Evolutionary conservation across 106 monocot species (phyloP), one percentile per base, ranked within the genome.

Genomic region (Xerophyta viscosa): DNA sequence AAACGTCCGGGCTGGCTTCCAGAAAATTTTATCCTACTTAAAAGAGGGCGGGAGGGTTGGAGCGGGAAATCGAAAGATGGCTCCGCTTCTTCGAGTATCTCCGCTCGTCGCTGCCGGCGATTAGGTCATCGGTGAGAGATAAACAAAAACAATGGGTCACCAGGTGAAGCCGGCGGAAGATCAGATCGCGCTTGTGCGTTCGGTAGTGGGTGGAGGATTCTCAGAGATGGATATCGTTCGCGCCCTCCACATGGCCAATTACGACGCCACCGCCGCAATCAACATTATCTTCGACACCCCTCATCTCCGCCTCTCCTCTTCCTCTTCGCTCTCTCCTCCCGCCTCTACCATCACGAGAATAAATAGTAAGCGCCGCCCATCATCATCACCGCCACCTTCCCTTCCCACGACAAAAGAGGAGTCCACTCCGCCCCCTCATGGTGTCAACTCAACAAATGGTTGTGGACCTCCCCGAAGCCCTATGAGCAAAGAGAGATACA

Each of bases 251-350:
- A 56, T 96, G 75, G 80, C 84, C 70, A 76, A 84, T 72, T 69
- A 96, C 70, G 88, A 96, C 25, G 63, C 81, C 42, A 36, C 88
- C 24, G 81, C 72, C 25, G 88, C 94, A 58, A 88, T 96, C 73
- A 96, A 96, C 64, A 85, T 96, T 72, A 75, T 96, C 54, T 73
- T 96, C 54, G 94, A 94, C 62, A 69, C 73, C 42, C 71, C 79
- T 15, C 52, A 33, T 49, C 20, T 65, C 67, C 62, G 11, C 25
- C 49, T 55, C 50, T 21, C 49, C 33, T 36, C 33, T 11, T 36
- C 7, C 33, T 36, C 39, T 39, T 3, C 39, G 6, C 10, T 15
- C 10, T 10, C 39, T 11, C 15, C 6, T 39, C 39, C 39, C 33
- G 29, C 22, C 37, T 20, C 54, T 43, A 13, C 39, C 45, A 9